Percentiles rank a stretch among this genome's conserved stretches.
phyloP scores from a whole-genome alignment of 805 yeast genomes.

The Blastobotrys mokoenaii region DNA sequence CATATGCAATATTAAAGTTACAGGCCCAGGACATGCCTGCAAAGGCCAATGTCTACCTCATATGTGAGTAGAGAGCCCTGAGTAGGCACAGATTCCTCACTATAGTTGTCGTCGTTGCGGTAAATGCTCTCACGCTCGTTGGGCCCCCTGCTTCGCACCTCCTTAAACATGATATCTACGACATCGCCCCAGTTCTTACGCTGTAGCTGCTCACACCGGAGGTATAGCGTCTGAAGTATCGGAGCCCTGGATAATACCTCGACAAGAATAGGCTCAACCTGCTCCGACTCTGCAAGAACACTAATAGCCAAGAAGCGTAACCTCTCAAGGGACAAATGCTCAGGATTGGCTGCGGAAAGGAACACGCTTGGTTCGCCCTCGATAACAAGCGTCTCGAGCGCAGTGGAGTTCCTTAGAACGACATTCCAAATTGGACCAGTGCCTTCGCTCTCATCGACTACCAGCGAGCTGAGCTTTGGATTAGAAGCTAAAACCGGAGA shows the following conservation, averaged over 20 bases:
- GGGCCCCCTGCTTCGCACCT: background rate
- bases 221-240: background rate
- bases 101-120: background rate
- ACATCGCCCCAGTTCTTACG: background rate
- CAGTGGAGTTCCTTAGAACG: background rate
- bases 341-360: background rate
- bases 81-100: too few species aligned
- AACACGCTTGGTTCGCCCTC: background rate
- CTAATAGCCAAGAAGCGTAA: background rate
- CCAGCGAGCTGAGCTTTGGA: background rate
- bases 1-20: background rate
- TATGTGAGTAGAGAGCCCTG: too few species aligned
- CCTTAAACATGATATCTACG: background rate
- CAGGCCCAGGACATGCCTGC: background rate
- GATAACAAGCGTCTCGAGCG: background rate
- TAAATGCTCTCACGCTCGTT: background rate
- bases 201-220: background rate
- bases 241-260: background rate
- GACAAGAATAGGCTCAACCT: background rate
- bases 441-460: background rate
- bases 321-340: background rate
- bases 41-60: background rate
- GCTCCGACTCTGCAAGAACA: background rate
- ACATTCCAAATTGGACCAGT: conserved; percentile 1
- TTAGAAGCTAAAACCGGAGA: background rate